Evolutionary conservation across 2,329 filamentous ascomycete genomes (phyloP), one percentile per base, ranked within the genome.

Genomic region (Hypoxylon sp.): DNA sequence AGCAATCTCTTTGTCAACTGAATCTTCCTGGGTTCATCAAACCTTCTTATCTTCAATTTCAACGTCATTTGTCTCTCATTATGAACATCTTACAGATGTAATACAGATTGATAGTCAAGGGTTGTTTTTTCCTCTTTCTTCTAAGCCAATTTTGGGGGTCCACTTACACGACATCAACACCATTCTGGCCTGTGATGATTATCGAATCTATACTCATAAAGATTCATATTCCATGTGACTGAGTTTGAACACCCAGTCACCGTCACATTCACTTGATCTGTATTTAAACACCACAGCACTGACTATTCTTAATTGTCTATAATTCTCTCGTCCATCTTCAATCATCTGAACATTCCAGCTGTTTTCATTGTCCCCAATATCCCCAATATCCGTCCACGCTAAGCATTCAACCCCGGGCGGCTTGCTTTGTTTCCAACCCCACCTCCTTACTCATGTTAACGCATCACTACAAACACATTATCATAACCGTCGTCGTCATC

Each of bases 101-200:
- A 69, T 64, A 65, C 63, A 53, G 38, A 71, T 57, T 56, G 10
- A 66, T 60, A 43, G 19, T 51, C 57, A 38, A 51, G 23, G 11
- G 13, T 45, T 51, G 21, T 43, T 41, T n/a, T 46, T 63, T 32
- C 30, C 45, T 38, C 17, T 32, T 59, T 21, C 13, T 51, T 56
- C 23, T 60, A n/a, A 58, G 17, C 58, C 43, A 62, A 50, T 45
- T 41, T 30, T 45, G 14, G 17, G 43, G 59, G 36, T 61, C 53
- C 53, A 60, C 58, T 60, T 64, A 63, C 50, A 63, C 60, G 51
- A 11, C 60, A 25, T 68, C 38, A 7, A 51, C 51, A 60, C 25
- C 32, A 62, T 23, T 34, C 38, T 52, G 34, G 48, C 53, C 32
- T 68, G 55, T 63, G 53, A 68, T 67, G 60, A 55, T 45, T 52